A percentile compares a stretch with the other conserved stretches of the same genome.
phyloP scores from a whole-genome alignment of 2,329 filamentous ascomycete genomes.

The Nigrograna mackinnonii region DNA sequence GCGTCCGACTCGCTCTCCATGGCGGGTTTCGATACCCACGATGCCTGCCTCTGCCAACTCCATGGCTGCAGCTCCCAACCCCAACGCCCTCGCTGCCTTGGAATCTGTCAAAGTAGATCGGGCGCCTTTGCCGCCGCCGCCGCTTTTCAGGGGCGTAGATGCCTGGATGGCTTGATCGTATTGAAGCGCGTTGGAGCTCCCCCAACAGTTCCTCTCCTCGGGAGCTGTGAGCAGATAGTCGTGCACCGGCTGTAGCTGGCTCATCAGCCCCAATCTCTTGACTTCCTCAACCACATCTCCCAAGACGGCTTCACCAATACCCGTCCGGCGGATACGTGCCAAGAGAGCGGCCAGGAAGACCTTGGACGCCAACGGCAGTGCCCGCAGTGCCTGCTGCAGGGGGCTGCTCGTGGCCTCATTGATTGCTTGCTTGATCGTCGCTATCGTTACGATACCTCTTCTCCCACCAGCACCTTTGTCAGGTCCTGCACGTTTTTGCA shows the following conservation, averaged over 20 bases:
- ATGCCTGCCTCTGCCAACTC: constrained; percentile 88
- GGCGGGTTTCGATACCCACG: constrained; percentile 76
- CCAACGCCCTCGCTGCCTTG: constrained; percentile 51
- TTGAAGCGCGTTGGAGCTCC: constrained; percentile 8
- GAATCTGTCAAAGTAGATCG: constrained; percentile 20
- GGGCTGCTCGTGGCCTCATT: constrained; percentile 93
- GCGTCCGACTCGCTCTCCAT: constrained; percentile 84
- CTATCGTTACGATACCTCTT: constrained; percentile 76
- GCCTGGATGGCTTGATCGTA: constrained; percentile 6
- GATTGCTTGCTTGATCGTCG: constrained; percentile 91
- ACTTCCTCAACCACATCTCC: constrained; percentile 90
- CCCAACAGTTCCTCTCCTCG: constrained; percentile 9
- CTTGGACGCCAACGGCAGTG: constrained; percentile 80
- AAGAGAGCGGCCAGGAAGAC: constrained; percentile 83
- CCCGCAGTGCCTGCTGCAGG: constrained; percentile 83
- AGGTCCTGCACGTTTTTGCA: constrained; percentile 27
- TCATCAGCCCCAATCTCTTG: constrained; percentile 67
- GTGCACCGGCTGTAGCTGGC: constrained; percentile 63
- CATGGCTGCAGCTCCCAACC: constrained; percentile 73
- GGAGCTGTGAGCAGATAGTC: constrained; percentile 56
- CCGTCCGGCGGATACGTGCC: constrained; percentile 77
- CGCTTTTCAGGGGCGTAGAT: background rate
- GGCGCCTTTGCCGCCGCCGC: constrained; percentile 3
- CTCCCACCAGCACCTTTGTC: constrained; percentile 14
- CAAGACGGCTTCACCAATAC: constrained; percentile 83